phyloP scores from a whole-genome alignment of 768 basidiomycete genomes.

The Rhizopogon salebrosus region DNA sequence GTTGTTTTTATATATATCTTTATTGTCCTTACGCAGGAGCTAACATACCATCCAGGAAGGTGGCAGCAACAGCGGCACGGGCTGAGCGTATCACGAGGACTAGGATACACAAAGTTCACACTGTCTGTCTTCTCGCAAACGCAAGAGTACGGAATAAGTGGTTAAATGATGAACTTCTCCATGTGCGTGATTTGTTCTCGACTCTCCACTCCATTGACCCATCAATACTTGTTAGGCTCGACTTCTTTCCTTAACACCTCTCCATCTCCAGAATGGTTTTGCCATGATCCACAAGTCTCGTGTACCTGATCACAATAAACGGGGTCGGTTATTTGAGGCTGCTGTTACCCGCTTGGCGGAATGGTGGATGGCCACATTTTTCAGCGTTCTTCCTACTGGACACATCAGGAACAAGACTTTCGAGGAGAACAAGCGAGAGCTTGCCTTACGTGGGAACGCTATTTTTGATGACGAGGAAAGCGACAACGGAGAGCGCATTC shows the following conservation, averaged over 20 bases:
- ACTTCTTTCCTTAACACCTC: constrained; percentile 80
- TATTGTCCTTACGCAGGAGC: not conserved
- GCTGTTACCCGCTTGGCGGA: constrained; percentile 66
- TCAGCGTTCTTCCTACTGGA: constrained; percentile 54
- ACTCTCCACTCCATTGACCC: not conserved
- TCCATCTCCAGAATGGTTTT: constrained; percentile 77
- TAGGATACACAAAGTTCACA: constrained; percentile 86
- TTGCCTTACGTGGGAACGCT: constrained; percentile 23
- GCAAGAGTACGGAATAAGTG: constrained; percentile 74
- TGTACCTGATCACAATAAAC: constrained; percentile 72
- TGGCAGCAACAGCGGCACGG: constrained; percentile 35
- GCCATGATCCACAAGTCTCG: constrained; percentile 74
- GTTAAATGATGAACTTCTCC: constrained; percentile 77
- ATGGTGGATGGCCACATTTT: constrained; percentile 83
- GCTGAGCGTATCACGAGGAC: constrained; percentile 73
- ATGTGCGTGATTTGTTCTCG: constrained; percentile 44
- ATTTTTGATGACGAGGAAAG: constrained; percentile 36
- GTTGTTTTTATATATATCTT: constrained; percentile 30
- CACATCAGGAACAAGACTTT: constrained; percentile 75
- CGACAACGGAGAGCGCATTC: constrained; percentile 56
- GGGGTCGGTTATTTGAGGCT: constrained; percentile 84
- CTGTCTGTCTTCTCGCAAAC: constrained; percentile 72
- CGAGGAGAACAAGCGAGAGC: constrained; percentile 56
- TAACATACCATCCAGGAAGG: constrained; percentile 40
- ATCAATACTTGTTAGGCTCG: constrained; percentile 56